phyloP scores from a whole-genome alignment of 495 filamentous ascomycete species.

The Glutinoglossum americanum region DNA sequence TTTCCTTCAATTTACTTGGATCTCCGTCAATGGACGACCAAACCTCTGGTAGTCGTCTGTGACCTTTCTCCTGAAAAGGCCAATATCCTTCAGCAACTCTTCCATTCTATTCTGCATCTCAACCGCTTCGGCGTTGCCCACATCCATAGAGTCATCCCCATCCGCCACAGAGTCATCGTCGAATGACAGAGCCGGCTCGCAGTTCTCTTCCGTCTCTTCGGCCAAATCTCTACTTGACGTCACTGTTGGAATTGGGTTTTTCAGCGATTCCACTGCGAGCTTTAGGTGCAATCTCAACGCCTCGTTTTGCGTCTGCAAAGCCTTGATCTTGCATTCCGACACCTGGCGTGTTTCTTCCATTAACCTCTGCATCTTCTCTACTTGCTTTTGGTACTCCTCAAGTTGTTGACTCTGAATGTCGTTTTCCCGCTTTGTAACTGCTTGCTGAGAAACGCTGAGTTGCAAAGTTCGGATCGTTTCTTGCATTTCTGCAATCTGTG shows the following conservation, averaged over 20 bases:
- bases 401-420: slow-evolving; percentile 41
- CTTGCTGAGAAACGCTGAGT: slow-evolving; percentile 41
- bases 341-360: slow-evolving; percentile 86
- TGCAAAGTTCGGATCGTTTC: slow-evolving; percentile 76
- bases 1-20: not conserved
- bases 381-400: slow-evolving; percentile 79
- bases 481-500: slow-evolving; percentile 81
- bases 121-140: slow-evolving; percentile 20
- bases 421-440: slow-evolving; percentile 25
- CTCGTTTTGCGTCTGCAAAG: slow-evolving; percentile 73
- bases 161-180: slow-evolving; percentile 7
- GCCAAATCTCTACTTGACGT: slow-evolving; percentile 13
- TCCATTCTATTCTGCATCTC: slow-evolving; percentile 19
- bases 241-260: slow-evolving; percentile 58
- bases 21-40: slow-evolving; percentile 5
- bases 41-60: slow-evolving; percentile 50
- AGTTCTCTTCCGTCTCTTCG: slow-evolving; percentile 13
- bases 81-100: slow-evolving; percentile 51
- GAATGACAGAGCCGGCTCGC: slow-evolving; percentile 6
- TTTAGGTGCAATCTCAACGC: slow-evolving; percentile 66
- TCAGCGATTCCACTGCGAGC: slow-evolving; percentile 64
- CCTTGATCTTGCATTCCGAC: slow-evolving; percentile 75
- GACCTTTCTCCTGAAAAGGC: slow-evolving; percentile 64
- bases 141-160: slow-evolving; percentile 23
- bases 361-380: slow-evolving; percentile 66